A percentile compares a stretch with the other conserved stretches of the same genome.
Evolutionary conservation across 345 rosid genomes (phyloP).

Genomic region (Lenwebbia sp.): DNA sequence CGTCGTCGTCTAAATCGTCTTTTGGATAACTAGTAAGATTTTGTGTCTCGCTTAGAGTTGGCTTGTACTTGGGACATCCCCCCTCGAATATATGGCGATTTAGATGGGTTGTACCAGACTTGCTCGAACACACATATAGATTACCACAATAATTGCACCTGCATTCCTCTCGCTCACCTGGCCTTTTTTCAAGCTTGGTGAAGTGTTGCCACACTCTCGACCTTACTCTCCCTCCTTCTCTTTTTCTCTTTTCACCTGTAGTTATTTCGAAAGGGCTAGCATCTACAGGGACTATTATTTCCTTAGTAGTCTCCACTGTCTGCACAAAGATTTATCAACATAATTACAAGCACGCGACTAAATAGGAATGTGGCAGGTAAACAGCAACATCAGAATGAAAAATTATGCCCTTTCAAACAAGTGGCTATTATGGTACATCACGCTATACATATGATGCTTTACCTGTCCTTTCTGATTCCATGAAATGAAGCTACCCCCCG

Average conservation of each 20-base stretch:
- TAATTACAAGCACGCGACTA: background rate
- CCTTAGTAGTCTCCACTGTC: background rate
- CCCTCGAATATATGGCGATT: constrained; percentile 1
- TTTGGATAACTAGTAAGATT: background rate
- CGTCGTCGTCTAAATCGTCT: background rate
- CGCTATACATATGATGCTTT: background rate
- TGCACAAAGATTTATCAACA: background rate
- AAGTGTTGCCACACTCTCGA: constrained; percentile 1
- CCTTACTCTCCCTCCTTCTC: background rate
- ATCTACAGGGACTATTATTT: background rate
- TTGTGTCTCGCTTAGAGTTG: background rate
- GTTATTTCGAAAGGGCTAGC: background rate
- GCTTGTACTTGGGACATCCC: background rate
- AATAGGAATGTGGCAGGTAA: background rate
- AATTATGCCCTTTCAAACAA: background rate
- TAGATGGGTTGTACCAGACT: constrained; percentile 1
- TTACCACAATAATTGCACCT: background rate
- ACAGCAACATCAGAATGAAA: background rate
- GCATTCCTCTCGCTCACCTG: constrained; percentile 1
- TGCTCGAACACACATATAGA: constrained; percentile 1
- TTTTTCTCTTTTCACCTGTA: constrained; percentile 1
- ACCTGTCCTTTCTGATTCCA: background rate
- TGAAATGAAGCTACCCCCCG: background rate
- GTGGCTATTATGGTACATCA: background rate
- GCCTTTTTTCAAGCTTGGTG: constrained; percentile 1